Conservation (phyloP, 2,329 filamentous ascomycete species). For the Ilyonectria destructans region DNA sequence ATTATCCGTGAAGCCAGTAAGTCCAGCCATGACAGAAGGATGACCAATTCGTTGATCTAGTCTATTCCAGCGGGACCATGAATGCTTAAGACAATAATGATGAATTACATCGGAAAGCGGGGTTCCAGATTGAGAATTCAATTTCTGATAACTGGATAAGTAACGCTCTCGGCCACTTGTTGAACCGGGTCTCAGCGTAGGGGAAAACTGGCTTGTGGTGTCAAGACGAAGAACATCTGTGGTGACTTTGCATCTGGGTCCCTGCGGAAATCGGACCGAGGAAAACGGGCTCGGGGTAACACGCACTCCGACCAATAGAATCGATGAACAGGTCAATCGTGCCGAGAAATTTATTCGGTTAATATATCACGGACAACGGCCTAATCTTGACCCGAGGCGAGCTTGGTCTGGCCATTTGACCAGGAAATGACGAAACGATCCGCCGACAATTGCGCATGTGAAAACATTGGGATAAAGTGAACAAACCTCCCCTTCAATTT, state of each 20-base stretch:
- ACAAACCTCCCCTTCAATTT: neutral
- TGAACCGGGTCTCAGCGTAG: neutral
- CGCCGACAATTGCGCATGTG: neutral
- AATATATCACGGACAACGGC: neutral
- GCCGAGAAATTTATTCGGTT: neutral
- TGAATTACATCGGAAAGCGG: too few relatives aligned
- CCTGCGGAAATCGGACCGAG: conserved; percentile 1
- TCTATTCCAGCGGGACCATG: too few relatives aligned
- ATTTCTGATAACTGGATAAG: too few relatives aligned
- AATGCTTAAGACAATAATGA: too few relatives aligned
- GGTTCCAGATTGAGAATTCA: too few relatives aligned
- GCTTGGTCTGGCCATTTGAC: neutral
- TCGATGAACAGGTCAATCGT: neutral
- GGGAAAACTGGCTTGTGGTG: too few relatives aligned
- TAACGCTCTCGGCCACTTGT: neutral
- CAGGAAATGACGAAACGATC: neutral
- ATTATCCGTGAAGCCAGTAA: conserved; percentile 60
- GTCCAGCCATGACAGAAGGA: conserved; percentile 49
- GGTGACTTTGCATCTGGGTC: too few relatives aligned
- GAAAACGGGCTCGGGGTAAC: neutral
- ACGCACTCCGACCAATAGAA: neutral
- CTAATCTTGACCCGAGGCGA: neutral
- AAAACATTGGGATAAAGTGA: neutral
- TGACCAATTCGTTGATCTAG: too few relatives aligned
- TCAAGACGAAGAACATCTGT: too few relatives aligned